phyloP scores from a whole-genome alignment of 805 yeast species.

The Ogataea trehaloabstinens region DNA sequence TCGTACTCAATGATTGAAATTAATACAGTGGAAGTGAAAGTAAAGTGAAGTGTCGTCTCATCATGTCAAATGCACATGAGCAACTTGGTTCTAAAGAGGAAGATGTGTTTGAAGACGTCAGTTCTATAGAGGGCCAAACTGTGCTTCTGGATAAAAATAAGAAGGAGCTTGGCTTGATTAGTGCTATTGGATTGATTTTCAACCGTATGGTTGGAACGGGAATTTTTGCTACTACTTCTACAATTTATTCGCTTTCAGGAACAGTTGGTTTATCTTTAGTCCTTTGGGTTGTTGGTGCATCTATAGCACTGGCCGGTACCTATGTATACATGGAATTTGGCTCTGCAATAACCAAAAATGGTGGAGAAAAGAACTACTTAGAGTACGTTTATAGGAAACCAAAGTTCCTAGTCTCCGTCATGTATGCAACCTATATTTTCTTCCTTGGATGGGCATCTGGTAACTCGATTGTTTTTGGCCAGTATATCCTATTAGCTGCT shows the following conservation, averaged over 20 bases:
- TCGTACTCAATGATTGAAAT: no score
- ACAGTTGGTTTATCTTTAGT: conserved; percentile 71
- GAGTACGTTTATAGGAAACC: conserved; percentile 71
- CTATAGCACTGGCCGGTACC: conserved; percentile 62
- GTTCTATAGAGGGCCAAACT: conserved; percentile 6
- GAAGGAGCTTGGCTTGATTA: conserved; percentile 40
- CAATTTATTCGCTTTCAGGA: conserved; percentile 57
- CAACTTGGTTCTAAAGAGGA: no score
- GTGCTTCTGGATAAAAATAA: conserved; percentile 37
- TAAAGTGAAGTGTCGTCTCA: no score
- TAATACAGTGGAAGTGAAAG: no score
- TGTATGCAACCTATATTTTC: conserved; percentile 69
- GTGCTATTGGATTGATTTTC: conserved; percentile 50
- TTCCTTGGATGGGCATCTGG: conserved; percentile 86
- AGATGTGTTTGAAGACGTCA: neutral
- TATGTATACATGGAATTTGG: conserved; percentile 81
- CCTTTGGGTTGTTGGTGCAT: conserved; percentile 72
- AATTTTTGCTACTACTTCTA: conserved; percentile 65
- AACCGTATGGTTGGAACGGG: conserved; percentile 78
- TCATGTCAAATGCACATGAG: no score
- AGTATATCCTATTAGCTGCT: conserved; percentile 73
- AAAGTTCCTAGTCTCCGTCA: conserved; percentile 58
- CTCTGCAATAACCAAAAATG: conserved; percentile 47
- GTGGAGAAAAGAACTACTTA: conserved; percentile 81
- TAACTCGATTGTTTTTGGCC: conserved; percentile 77